Conservation (phyloP, 257 asterid genomes). For the Cynanchum wilfordii region DNA sequence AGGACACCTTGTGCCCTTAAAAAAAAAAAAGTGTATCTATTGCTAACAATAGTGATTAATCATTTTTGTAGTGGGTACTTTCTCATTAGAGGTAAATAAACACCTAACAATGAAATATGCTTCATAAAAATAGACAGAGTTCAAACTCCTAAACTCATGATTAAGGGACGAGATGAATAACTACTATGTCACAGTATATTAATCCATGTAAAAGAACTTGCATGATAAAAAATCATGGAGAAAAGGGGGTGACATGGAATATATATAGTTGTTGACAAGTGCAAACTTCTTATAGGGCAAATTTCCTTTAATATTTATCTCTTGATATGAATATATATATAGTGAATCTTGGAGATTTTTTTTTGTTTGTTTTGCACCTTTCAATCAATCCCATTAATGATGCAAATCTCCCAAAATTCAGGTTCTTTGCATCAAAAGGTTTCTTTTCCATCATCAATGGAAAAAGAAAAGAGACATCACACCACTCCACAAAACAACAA, state of each 20-base stretch:
- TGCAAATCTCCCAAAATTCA: conserved; percentile 18
- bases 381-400: conserved; percentile 6
- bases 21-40: too few species aligned
- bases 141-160: too few species aligned
- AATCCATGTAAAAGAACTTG: too few species aligned
- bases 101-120: too few species aligned
- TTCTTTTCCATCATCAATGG: neutral
- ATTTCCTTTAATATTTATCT: neutral
- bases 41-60: too few species aligned
- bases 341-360: neutral
- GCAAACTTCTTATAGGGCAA: neutral
- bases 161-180: too few species aligned
- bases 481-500: conserved; percentile 2
- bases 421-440: conserved; percentile 11
- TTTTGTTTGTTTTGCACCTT: neutral
- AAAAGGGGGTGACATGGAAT: neutral
- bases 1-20: too few species aligned
- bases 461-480: conserved; percentile 8
- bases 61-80: too few species aligned
- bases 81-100: too few species aligned
- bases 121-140: too few species aligned
- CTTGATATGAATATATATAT: neutral
- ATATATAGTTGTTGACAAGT: neutral
- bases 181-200: too few species aligned
- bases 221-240: conserved; percentile 3